These are phyloP conservation scores for Beauveria australis DNA, from an alignment of 2,329 filamentous ascomycete genomes.

Conservation along the genomic window DNA sequence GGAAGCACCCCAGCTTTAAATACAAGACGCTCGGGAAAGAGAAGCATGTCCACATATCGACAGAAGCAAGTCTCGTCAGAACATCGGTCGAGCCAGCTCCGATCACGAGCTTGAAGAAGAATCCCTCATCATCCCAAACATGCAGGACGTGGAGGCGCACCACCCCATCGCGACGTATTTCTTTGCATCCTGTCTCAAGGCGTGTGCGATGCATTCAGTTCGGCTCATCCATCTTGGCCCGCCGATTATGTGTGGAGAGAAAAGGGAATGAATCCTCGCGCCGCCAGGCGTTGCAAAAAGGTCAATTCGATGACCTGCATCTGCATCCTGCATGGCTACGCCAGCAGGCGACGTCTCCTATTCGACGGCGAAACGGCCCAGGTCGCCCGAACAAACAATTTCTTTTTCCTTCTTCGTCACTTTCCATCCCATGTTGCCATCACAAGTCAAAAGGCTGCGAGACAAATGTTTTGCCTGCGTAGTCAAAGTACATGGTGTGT, in stretches of 20 bases:
- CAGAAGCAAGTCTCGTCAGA: not conserved
- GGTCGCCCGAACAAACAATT: not conserved
- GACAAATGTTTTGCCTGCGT: not conserved
- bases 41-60: not conserved
- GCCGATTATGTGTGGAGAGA: not conserved
- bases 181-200: constrained; percentile 1
- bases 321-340: not conserved
- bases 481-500: no score
- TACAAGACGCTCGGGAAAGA: not conserved
- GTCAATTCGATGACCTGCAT: not conserved
- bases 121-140: not conserved
- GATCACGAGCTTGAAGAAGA: not conserved
- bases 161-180: not conserved
- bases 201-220: not conserved
- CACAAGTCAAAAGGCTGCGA: no score
- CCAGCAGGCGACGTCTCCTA: not conserved
- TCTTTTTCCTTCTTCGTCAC: not conserved
- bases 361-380: not conserved
- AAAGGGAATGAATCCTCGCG: not conserved
- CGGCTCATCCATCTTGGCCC: not conserved
- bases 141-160: not conserved
- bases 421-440: not conserved
- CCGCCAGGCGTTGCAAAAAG: not conserved
- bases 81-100: not conserved
- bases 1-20: not conserved